Conservation (phyloP, 2,329 filamentous ascomycete genomes). For the Penicillium sp. region DNA sequence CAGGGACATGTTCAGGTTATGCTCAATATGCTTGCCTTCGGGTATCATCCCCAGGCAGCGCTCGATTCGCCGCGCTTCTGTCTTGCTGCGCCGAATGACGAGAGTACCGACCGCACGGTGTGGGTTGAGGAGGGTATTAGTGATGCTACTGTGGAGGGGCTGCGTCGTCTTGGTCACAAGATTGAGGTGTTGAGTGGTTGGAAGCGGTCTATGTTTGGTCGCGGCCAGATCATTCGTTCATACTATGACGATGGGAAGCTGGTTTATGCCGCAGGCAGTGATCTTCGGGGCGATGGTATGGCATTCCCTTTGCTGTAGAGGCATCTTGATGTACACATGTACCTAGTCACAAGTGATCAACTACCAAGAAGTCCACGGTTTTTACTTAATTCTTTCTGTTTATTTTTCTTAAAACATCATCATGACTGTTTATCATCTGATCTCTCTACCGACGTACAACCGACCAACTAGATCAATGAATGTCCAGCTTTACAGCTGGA, state of each 20-base stretch:
- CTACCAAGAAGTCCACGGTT: neutral
- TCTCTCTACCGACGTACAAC: neutral
- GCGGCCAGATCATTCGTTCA: constrained; percentile 36
- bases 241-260: constrained; percentile 71
- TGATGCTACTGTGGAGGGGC: constrained; percentile 20
- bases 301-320: constrained; percentile 52
- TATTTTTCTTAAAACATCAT: neutral
- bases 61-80: constrained; percentile 90
- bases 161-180: constrained; percentile 24
- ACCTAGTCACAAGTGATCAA: neutral
- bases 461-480: neutral
- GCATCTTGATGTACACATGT: neutral
- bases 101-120: constrained; percentile 34
- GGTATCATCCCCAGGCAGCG: constrained; percentile 78
- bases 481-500: neutral
- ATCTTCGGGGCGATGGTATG: constrained; percentile 79
- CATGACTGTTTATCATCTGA: neutral
- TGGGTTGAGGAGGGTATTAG: constrained; percentile 26
- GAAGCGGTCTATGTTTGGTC: constrained; percentile 24
- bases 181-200: constrained; percentile 23
- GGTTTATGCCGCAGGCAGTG: constrained; percentile 87
- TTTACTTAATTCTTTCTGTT: neutral
- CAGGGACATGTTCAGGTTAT: constrained; percentile 94
- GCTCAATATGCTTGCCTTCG: constrained; percentile 82
- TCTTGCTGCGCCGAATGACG: constrained; percentile 69